Evolutionary conservation across 2,329 filamentous ascomycete genomes (phyloP).

Genomic region (Trichoderma koningii): DNA sequence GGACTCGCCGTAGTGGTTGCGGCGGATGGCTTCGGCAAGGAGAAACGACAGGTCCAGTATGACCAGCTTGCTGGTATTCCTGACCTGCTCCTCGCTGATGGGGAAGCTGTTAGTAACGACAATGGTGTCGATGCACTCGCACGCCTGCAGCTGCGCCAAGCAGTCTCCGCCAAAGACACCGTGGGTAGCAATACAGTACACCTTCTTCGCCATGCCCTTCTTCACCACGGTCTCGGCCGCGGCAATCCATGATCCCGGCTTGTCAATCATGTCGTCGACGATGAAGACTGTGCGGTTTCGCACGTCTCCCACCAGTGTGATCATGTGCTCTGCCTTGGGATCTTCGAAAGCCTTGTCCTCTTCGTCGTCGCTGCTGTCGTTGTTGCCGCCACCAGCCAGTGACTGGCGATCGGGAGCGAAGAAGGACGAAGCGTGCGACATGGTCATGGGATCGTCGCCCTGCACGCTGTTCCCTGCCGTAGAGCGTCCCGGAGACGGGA

Average conservation of each 20-base stretch:
- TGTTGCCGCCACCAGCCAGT: constrained; percentile 82
- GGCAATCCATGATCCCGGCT: constrained; percentile 93
- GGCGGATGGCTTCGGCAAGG: constrained; percentile 86
- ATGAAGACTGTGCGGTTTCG: constrained; percentile 86
- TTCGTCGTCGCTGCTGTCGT: constrained; percentile 80
- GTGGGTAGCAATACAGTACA: constrained; percentile 97
- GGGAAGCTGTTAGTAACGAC: constrained; percentile 98
- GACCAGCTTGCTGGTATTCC: constrained; percentile 77
- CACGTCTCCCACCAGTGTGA: constrained; percentile 96
- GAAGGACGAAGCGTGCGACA: constrained; percentile 77
- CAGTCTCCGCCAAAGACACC: constrained; percentile 90
- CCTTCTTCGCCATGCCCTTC: constrained; percentile 84
- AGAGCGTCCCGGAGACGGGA: constrained; percentile 74
- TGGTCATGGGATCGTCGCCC: constrained; percentile 79
- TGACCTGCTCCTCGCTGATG: constrained; percentile 72
- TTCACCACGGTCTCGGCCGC: constrained; percentile 97
- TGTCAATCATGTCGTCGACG: constrained; percentile 99
- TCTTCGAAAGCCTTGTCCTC: constrained; percentile 88
- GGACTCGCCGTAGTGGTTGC: constrained; percentile 94
- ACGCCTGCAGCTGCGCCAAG: constrained; percentile 84
- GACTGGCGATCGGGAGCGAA: constrained; percentile 69
- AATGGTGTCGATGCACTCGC: constrained; percentile 90
- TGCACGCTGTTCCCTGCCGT: constrained; percentile 65
- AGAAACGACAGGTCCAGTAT: constrained; percentile 87
- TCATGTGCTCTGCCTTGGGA: constrained; percentile 84